Base-by-base conservation (phyloP, 2,329 filamentous ascomycete species). In the Setomelanomma holmii region DNA sequence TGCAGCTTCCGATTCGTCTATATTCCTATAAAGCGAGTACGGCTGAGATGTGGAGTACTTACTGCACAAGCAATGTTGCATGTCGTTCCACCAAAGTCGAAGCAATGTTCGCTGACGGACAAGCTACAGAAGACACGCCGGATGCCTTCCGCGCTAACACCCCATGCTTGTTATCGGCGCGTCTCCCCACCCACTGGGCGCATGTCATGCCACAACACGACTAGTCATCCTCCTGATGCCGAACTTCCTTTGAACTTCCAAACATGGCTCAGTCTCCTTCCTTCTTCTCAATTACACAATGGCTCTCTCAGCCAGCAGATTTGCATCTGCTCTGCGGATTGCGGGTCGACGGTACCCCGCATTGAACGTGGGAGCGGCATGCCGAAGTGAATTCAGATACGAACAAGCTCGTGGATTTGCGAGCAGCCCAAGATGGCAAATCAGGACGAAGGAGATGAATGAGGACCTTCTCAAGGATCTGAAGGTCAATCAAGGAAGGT, bases 401-500 rank as follows among this genome's bases (percentile, higher is more conserved):
- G 41, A 39, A 2, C 55, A 57, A 47, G 48, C 43, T 21, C 58
- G 60, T 40, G 34, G 49, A 21, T 78, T 79, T 55, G 62, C 66
- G 5, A 51, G 51, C 21, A 68, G 72, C 20, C 54, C 68, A 50
- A 61, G 40, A 68, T 69, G 67, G 61, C 66, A 66, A 23, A 67
- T 79, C 27, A 73, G 75, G 11, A 76, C 77, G 4, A 72, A 73
- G 22, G 78, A 80, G 45, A 78, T 87, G 69, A 79, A 79, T 17
- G 79, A 84, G 40, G 70, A 79, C 16, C 75, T 84, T 33, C 72
- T 87, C 30, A 75, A 74, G 34, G 78, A 76, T 22, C 68, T 89
- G 45, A 83, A 81, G 51, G 82, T 88, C 34, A 81, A 88, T 57
- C 78, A 83, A 60, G 75, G 79, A 12, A 80, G 87, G 56, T 68